phyloP scores from a whole-genome alignment of 2,329 filamentous ascomycete genomes.

The Aspergillus pseudoglaucus region DNA sequence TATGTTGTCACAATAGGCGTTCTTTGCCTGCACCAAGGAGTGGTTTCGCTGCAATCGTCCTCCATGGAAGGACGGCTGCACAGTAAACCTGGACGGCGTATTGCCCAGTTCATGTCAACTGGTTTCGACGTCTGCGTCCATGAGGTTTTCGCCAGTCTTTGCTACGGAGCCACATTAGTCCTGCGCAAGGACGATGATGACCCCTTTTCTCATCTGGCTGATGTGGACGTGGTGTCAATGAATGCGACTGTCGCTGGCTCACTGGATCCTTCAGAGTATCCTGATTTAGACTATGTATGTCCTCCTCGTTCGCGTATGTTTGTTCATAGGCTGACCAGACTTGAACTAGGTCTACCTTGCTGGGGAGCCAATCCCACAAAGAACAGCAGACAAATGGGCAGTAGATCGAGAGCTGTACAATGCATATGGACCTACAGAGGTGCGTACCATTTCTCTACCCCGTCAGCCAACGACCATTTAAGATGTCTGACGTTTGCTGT shows the following conservation, averaged over 20 bases:
- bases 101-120: conserved; percentile 39
- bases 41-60: conserved; percentile 32
- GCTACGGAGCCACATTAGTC: conserved; percentile 36
- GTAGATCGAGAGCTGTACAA: conserved; percentile 29
- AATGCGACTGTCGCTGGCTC: conserved; percentile 35
- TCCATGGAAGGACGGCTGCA: conserved; percentile 24
- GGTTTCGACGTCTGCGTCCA: conserved; percentile 42
- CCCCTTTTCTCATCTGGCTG: conserved; percentile 25
- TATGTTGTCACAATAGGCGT: conserved; percentile 3
- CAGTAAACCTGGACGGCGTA: conserved; percentile 25
- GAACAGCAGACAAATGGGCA: conserved; percentile 29
- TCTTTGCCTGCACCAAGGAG: conserved; percentile 25
- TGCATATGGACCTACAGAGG: conserved; percentile 40
- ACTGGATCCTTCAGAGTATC: conserved; percentile 27
- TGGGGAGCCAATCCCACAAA: conserved; percentile 33
- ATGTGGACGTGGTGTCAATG: conserved; percentile 26
- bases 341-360: conserved; percentile 32
- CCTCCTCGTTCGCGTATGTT: neutral
- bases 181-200: conserved; percentile 15
- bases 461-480: neutral
- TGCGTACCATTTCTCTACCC: neutral
- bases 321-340: conserved; percentile 6
- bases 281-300: neutral
- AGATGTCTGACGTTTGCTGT: neutral
- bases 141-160: conserved; percentile 37